phyloP scores from a whole-genome alignment of 805 yeast species.

The Candida multigemmis region DNA sequence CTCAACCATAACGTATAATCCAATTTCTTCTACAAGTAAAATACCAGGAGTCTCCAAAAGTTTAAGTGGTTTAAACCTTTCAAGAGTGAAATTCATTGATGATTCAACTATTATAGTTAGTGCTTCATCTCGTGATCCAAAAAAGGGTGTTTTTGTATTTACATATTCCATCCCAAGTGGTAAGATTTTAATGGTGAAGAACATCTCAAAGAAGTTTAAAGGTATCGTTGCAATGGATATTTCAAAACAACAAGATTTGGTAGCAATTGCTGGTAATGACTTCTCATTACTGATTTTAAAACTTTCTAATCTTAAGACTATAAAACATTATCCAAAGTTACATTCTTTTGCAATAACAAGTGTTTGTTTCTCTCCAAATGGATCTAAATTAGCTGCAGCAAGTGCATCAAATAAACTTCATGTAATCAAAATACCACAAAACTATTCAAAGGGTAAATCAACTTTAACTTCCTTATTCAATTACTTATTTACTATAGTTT shows the following conservation, averaged over 20 bases:
- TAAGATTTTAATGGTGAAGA: constrained; percentile 30
- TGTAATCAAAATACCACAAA: constrained; percentile 51
- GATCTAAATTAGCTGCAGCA: constrained; percentile 57
- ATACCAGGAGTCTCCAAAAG: constrained; percentile 9
- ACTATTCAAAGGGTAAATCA: constrained; percentile 33
- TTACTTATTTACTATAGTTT: constrained; percentile 22
- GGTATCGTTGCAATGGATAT: constrained; percentile 47
- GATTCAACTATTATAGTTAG: constrained; percentile 22
- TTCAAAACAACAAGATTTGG: constrained; percentile 31
- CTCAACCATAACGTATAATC: constrained; percentile 38
- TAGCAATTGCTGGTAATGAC: constrained; percentile 58
- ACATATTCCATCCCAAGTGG: constrained; percentile 35
- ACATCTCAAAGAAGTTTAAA: constrained; percentile 38
- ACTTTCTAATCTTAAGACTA: constrained; percentile 39
- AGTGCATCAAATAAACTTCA: constrained; percentile 72
- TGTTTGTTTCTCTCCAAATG: constrained; percentile 60
- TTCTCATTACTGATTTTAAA: constrained; percentile 54
- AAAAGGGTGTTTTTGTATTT: constrained; percentile 35
- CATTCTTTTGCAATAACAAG: constrained; percentile 76
- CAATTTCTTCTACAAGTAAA: constrained; percentile 15
- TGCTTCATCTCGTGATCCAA: constrained; percentile 19
- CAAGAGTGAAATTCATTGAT: constrained; percentile 35
- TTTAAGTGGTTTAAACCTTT: constrained; percentile 19
- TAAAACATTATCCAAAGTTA: constrained; percentile 47
- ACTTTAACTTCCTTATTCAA: constrained; percentile 22